Base-by-base conservation (phyloP, 768 basidiomycete genomes). In the Hericium alpestre region DNA sequence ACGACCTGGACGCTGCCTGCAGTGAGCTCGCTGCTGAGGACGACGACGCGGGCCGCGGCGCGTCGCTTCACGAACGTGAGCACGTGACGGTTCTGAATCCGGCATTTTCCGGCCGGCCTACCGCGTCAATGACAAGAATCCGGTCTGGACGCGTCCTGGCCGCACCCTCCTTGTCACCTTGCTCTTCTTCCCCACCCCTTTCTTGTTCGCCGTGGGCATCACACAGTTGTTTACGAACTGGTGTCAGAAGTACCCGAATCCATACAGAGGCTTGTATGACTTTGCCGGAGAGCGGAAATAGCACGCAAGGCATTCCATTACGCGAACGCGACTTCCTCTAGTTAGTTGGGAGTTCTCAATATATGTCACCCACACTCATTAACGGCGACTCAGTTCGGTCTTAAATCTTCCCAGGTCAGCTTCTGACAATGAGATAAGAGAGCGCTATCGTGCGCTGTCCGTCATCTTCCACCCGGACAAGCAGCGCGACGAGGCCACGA, bases 401-500 rank as follows among this genome's bases (percentile, higher is more conserved):
- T 77, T 92, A 47, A 92, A 92, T 65, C 68, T 93, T 51, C 76
- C 83, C 15, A 76, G 69, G 52, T 75, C 77, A 4, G 87, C 88
- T 0, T 79, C 83, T 1, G 76, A 80, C 57, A 72, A 73, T 51
- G 87, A 91, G 64, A 84, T 93, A 58, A 77, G 87, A 51, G 88
- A 90, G 56, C 76, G 83, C 38, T 87, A 91, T 67, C 75, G 80
- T 43, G 67, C 79, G 5, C 69, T 93, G 25, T 91, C 90, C 4
- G 76, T 92, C 27, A 71, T 86, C 18, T 90, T 88, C 61, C 91
- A 95, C 63, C 91, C 91, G 0, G 91, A 95, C 76, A 86, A 85
- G 65, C 87, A 92, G 58, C 77, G 74, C 20, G 80, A 82, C 64
- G 78, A 80, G 54, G 67, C 67, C 16, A 70, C 75, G 58, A 82